Evolutionary conservation across 345 rosid species (phyloP).

Genomic region (Moricandia arvensis): DNA sequence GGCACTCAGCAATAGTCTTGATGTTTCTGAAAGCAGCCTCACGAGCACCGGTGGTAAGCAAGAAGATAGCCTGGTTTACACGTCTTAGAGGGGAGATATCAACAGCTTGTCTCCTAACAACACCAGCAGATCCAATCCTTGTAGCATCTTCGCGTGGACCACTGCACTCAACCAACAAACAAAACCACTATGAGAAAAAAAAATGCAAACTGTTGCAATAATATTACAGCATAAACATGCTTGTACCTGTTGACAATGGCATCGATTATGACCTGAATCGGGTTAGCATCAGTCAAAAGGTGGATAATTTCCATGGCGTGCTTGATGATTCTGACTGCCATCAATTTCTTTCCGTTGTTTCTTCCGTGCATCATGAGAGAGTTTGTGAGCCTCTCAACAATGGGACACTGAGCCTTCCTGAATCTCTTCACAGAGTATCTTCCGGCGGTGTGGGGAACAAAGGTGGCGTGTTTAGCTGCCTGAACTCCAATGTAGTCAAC

Average conservation of each 20-base stretch:
- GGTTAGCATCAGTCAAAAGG: slow-evolving; percentile 64
- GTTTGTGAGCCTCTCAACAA: slow-evolving; percentile 82
- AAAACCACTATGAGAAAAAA: slow-evolving; percentile 1
- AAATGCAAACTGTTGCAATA: background rate
- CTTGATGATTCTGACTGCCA: slow-evolving; percentile 70
- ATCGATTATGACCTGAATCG: slow-evolving; percentile 72
- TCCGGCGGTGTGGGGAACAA: slow-evolving; percentile 84
- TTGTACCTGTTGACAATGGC: slow-evolving; percentile 74
- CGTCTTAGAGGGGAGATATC: slow-evolving; percentile 79
- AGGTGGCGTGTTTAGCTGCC: slow-evolving; percentile 68
- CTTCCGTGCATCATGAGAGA: slow-evolving; percentile 89
- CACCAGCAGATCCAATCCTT: slow-evolving; percentile 86
- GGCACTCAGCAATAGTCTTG: slow-evolving; percentile 81
- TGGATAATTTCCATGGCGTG: slow-evolving; percentile 87
- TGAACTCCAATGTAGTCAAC: slow-evolving; percentile 61
- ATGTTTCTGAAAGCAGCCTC: slow-evolving; percentile 81
- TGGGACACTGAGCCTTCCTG: slow-evolving; percentile 88
- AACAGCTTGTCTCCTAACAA: slow-evolving; percentile 85
- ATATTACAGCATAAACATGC: background rate
- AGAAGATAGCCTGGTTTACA: slow-evolving; percentile 71
- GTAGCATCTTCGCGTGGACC: slow-evolving; percentile 90
- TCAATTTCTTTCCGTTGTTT: slow-evolving; percentile 76
- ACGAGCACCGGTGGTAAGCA: slow-evolving; percentile 81
- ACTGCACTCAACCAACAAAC: slow-evolving; percentile 35
- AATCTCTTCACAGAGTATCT: slow-evolving; percentile 81